Percentiles rank a stretch among this genome's conserved stretches.
Conservation (phyloP, 1,284 basidiomycete species). For the Ustilago hordei region DNA sequence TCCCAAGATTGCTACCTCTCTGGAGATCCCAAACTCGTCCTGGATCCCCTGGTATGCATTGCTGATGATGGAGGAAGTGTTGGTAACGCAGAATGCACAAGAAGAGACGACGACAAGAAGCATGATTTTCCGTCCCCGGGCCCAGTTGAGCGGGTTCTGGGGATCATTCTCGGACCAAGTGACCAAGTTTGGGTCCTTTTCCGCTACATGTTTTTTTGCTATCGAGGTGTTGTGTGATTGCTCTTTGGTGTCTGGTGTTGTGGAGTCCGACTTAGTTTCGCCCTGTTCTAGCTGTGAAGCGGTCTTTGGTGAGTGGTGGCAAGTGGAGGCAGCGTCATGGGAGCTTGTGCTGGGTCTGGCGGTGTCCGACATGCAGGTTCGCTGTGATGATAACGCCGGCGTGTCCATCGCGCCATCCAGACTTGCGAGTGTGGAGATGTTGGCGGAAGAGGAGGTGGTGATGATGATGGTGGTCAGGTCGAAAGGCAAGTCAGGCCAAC, state of each 20-base stretch:
- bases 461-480: constrained; percentile 6
- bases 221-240: neutral
- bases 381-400: constrained; percentile 26
- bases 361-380: constrained; percentile 46
- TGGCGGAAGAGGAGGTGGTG: neutral
- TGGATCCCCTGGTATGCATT: constrained; percentile 69
- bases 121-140: constrained; percentile 31
- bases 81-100: constrained; percentile 55
- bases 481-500: constrained; percentile 2
- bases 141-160: constrained; percentile 53
- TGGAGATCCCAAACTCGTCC: constrained; percentile 75
- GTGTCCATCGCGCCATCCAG: constrained; percentile 22
- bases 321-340: constrained; percentile 14
- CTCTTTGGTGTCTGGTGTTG: neutral
- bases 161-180: constrained; percentile 42
- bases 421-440: neutral
- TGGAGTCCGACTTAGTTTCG: neutral
- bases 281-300: constrained; percentile 24
- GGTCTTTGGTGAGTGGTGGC: constrained; percentile 7
- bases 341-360: constrained; percentile 37
- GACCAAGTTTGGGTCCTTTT: constrained; percentile 49
- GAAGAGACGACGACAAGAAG: constrained; percentile 40
- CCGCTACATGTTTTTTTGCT: constrained; percentile 4
- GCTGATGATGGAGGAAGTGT: constrained; percentile 53
- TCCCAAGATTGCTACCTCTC: constrained; percentile 79